These are phyloP conservation scores for Stagonosporopsis rhizophila DNA, from an alignment of 2,329 filamentous ascomycete genomes.

Conservation along the genomic window DNA sequence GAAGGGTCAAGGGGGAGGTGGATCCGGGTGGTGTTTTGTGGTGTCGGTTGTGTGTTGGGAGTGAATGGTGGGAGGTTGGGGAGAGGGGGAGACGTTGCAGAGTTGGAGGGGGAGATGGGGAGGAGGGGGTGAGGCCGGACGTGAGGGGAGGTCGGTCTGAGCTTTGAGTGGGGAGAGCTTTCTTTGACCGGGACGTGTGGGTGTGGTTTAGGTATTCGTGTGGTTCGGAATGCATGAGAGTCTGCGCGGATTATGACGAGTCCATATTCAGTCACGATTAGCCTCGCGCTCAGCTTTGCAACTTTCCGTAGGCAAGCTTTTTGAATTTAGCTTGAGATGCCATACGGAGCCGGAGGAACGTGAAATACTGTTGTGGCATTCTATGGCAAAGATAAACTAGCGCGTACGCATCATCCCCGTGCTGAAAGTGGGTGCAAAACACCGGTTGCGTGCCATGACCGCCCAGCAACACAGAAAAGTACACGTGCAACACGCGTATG, in stretches of 20 bases:
- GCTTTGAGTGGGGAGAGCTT: too few species aligned
- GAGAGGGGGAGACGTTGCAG: constrained; percentile 29
- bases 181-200: too few species aligned
- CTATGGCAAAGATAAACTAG: background rate
- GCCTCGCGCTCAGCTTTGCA: too few species aligned
- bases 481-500: background rate
- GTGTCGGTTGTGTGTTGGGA: constrained; percentile 37
- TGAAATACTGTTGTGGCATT: background rate
- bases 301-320: too few species aligned
- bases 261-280: too few species aligned
- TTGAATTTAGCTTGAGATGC: too few species aligned
- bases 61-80: constrained; percentile 30
- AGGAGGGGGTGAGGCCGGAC: background rate
- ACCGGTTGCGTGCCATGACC: background rate
- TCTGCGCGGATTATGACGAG: too few species aligned
- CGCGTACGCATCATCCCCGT: background rate
- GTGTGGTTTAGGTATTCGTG: too few species aligned
- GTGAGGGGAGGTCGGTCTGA: background rate
- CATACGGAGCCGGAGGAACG: background rate
- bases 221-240: too few species aligned
- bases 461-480: background rate
- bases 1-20: constrained; percentile 27
- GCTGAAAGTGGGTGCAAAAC: background rate
- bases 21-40: constrained; percentile 35
- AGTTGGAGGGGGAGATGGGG: background rate